Conservation (phyloP, 768 basidiomycete species). For the Suillus subalutaceus region DNA sequence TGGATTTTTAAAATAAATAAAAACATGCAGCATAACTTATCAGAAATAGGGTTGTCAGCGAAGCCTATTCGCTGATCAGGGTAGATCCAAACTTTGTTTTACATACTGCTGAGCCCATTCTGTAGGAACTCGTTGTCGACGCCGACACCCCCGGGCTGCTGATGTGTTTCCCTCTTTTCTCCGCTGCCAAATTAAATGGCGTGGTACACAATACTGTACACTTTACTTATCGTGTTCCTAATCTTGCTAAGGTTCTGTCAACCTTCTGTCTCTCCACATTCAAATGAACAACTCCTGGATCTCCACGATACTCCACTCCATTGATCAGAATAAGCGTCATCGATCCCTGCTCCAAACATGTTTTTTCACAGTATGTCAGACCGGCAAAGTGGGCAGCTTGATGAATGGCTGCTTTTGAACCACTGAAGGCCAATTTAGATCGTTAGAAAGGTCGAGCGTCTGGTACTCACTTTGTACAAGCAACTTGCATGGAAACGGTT, state of each 20-base stretch:
- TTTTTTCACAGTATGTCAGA: constrained; percentile 71
- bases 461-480: constrained; percentile 73
- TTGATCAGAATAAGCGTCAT: neutral
- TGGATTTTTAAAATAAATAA: no score
- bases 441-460: neutral
- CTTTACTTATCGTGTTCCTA: neutral
- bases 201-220: neutral
- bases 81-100: neutral
- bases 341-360: neutral
- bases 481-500: constrained; percentile 93
- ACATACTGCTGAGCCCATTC: neutral
- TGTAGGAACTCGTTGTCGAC: neutral
- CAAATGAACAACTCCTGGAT: neutral
- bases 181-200: neutral
- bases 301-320: neutral
- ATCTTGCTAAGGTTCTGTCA: neutral
- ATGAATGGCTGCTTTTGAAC: constrained; percentile 89
- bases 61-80: no score
- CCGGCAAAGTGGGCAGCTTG: constrained; percentile 89
- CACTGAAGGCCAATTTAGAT: constrained; percentile 50
- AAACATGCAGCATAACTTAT: neutral
- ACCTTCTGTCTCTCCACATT: no score
- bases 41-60: no score
- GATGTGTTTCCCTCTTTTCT: neutral
- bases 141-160: neutral